Evolutionary conservation across 805 yeast genomes (phyloP).

Genomic region (Nakazawaea ambrosiae): DNA sequence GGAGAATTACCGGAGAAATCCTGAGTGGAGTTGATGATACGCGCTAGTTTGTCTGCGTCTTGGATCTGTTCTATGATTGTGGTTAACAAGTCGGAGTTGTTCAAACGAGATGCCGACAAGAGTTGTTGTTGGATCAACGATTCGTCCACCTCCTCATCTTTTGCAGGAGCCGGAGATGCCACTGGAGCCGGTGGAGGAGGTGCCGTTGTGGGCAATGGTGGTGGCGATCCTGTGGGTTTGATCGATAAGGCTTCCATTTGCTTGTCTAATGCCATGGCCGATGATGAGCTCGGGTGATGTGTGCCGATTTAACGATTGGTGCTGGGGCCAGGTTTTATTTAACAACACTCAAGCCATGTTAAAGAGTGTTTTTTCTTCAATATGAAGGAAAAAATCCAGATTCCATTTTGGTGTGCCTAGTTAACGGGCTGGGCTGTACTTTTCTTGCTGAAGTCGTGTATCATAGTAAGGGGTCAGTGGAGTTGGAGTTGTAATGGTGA

Average conservation of each 20-base stretch:
- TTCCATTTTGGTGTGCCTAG: too few relatives aligned
- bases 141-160: constrained; percentile 36
- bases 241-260: constrained; percentile 2
- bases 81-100: constrained; percentile 70
- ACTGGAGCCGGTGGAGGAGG: constrained; percentile 1
- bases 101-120: constrained; percentile 81
- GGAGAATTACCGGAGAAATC: constrained; percentile 79
- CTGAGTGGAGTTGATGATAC: constrained; percentile 58
- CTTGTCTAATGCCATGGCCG: constrained; percentile 1
- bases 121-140: constrained; percentile 76
- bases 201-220: constrained; percentile 4
- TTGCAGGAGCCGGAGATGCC: not conserved
- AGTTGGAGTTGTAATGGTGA: too few relatives aligned
- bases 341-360: too few relatives aligned
- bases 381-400: too few relatives aligned
- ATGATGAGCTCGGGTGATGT: too few relatives aligned
- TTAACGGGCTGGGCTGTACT: too few relatives aligned
- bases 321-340: too few relatives aligned
- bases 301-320: too few relatives aligned
- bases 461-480: too few relatives aligned
- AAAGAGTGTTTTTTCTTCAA: too few relatives aligned
- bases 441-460: too few relatives aligned
- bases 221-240: not conserved
- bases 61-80: constrained; percentile 26
- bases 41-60: constrained; percentile 31